Evolutionary conservation across 306 rosid species (phyloP).

Genomic region (Prunus salicina): DNA sequence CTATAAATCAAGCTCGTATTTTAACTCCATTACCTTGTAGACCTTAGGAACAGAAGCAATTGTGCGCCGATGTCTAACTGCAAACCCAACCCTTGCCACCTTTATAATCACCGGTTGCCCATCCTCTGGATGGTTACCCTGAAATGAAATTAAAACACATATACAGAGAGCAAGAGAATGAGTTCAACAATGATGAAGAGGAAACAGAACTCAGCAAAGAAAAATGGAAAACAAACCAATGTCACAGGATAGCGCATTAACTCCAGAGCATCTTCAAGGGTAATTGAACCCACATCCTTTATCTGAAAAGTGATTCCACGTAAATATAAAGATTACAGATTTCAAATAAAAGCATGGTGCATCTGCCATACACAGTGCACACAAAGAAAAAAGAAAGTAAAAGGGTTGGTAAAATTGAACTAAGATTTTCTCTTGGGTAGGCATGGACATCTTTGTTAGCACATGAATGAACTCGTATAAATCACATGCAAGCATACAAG

Average conservation of each 20-base stretch:
- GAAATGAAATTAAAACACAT: conserved; percentile 24
- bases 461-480: background rate
- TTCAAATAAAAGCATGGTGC: conserved; percentile 12
- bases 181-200: conserved; percentile 3
- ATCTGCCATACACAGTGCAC: background rate
- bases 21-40: background rate
- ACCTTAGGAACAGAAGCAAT: conserved; percentile 71
- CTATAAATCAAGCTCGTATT: background rate
- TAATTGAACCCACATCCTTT: conserved; percentile 60
- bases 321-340: background rate
- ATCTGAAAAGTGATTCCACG: conserved; percentile 47
- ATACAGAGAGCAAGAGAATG: background rate
- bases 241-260: conserved; percentile 74
- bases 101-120: conserved; percentile 68
- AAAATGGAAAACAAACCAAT: conserved; percentile 55
- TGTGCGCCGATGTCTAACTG: conserved; percentile 56
- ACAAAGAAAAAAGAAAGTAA: conserved; percentile 16
- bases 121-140: conserved; percentile 90
- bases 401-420: conserved; percentile 13
- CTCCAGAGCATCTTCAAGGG: conserved; percentile 65
- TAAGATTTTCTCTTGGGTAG: background rate
- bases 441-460: background rate
- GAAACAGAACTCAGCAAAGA: background rate
- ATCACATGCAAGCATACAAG: background rate
- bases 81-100: conserved; percentile 57